Evolutionary conservation across 768 basidiomycete genomes (phyloP), one percentile per base, ranked within the genome.

Genomic region (Neoboletus brunneissimus): DNA sequence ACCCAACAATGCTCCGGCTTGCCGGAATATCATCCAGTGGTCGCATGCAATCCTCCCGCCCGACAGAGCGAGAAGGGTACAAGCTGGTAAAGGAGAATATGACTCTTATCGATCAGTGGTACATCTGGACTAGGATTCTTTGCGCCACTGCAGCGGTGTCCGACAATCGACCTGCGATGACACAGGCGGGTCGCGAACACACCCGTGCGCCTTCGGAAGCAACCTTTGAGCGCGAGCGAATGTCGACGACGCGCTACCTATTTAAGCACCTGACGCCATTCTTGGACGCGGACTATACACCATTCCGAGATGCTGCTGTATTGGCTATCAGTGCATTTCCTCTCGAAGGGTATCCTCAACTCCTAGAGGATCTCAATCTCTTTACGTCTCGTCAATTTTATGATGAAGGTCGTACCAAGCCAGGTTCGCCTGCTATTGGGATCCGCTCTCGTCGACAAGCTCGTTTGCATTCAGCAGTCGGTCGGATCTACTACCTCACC

Each of bases 301-400:
- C 82, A 11, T 94, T 95, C 70, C 85, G 92, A 51, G 90, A 94
- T 67, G 85, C 88, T 0, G 91, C 91, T 13, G 91, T 95, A 11
- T 75, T 91, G 37, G 91, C 93, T 55, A 89, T 98, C 67, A 94
- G 94, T 65, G 86, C 89, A 25, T 89, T 96, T 62, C 90, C 91
- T 6, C 78, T 84, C 12, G 80, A 75, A 60, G 85, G 84, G 0
- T 94, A 95, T 69, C 83, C 88, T 11, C 85, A 89, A 32, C 77
- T 97, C 22, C 75, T 95, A 18, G 93, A 95, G 61, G 91, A 94
- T 57, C 80, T 97, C 32, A 87, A 86, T 57, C 79, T 85, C 6
- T 83, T 96, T 48, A 83, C 89, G 2, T 84, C 87, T 34, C 83
- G 89, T 22, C 91, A 94, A 61, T 84, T 94, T 60, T 91, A 91